Percentiles rank a stretch among this genome's conserved stretches.
Conservation (phyloP, 164 flowering plant species). For the Amborella trichopoda region DNA sequence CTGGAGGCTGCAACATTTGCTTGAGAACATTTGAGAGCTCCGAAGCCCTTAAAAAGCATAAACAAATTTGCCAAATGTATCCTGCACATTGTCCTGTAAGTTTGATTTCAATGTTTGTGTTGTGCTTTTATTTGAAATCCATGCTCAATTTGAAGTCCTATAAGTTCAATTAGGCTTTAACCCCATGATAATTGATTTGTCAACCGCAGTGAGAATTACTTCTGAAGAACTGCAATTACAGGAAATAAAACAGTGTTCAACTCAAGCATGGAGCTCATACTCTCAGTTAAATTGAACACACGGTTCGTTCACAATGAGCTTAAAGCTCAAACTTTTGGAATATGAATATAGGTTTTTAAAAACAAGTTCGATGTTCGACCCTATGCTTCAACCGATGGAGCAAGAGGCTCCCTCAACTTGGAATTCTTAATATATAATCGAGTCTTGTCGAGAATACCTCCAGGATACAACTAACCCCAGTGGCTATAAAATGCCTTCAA, state of each 20-base stretch:
- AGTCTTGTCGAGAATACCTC: no score
- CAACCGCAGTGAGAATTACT: neutral
- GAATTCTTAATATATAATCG: no score
- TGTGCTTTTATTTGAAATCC: no score
- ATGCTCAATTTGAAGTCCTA: neutral
- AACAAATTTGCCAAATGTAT: conserved; percentile 23
- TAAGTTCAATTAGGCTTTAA: neutral
- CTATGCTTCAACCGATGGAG: no score
- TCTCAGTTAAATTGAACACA: no score
- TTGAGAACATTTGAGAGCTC: conserved; percentile 41
- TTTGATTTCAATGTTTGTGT: conserved; percentile 3
- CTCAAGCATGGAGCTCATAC: neutral
- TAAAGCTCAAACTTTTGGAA: no score
- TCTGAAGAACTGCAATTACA: neutral
- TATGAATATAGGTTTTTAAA: no score
- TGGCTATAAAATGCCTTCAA: no score
- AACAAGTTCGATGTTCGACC: no score
- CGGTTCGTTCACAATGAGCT: no score
- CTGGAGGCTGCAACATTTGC: conserved; percentile 52
- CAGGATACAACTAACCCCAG: no score
- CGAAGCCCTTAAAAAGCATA: conserved; percentile 26
- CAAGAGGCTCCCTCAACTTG: no score
- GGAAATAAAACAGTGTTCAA: neutral
- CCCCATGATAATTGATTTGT: neutral
- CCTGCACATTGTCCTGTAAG: conserved; percentile 45